Conservation (phyloP, 257 asterid species). For the Capsicum chinense region DNA sequence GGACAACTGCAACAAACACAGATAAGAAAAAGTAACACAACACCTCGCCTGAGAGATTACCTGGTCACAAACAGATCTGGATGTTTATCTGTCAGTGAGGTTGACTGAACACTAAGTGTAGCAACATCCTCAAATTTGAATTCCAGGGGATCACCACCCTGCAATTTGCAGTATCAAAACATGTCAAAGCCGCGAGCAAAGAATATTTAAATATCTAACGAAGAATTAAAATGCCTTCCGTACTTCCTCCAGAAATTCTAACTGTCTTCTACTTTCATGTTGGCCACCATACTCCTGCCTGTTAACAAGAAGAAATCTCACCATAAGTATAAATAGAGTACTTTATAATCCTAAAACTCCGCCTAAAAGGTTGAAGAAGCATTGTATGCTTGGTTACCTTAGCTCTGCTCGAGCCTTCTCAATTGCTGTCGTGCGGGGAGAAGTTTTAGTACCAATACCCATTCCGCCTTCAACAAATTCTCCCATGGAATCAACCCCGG, state of each 20-base stretch:
- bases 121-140: slow-evolving; percentile 60
- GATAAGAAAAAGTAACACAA: slow-evolving; percentile 27
- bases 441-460: slow-evolving; percentile 64
- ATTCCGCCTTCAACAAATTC: slow-evolving; percentile 85
- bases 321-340: neutral
- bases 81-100: slow-evolving; percentile 70
- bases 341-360: neutral
- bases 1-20: slow-evolving; percentile 17
- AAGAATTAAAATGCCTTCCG: slow-evolving; percentile 38
- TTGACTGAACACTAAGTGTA: slow-evolving; percentile 78
- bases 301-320: slow-evolving; percentile 40
- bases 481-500: slow-evolving; percentile 96
- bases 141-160: slow-evolving; percentile 96
- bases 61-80: slow-evolving; percentile 68
- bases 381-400: slow-evolving; percentile 56
- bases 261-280: slow-evolving; percentile 70
- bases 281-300: slow-evolving; percentile 84
- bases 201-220: slow-evolving; percentile 30
- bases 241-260: slow-evolving; percentile 91
- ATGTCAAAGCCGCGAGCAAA: slow-evolving; percentile 34
- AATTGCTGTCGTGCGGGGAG: slow-evolving; percentile 66
- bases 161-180: slow-evolving; percentile 41
- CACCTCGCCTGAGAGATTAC: slow-evolving; percentile 40
- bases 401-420: slow-evolving; percentile 84
- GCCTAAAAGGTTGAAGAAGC: slow-evolving; percentile 24